Evolutionary conservation across 140 eudicot species (phyloP), one percentile per base, ranked within the genome.

Genomic region (Oenanthe javanica): DNA sequence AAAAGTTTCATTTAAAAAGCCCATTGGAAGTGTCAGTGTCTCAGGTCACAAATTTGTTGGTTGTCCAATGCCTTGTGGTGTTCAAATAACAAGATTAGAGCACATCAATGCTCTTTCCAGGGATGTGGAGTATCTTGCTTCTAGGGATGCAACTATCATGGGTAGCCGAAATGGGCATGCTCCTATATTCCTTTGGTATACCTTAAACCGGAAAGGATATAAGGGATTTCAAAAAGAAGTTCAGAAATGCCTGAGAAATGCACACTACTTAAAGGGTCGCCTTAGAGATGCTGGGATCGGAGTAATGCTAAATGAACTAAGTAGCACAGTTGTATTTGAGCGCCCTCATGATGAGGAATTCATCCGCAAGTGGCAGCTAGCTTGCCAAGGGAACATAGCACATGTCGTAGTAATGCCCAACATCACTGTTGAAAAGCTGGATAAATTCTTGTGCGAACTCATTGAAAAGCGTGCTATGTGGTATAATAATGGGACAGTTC

Each of bases 1-100:
- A 19, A 87, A 87, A 45, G 96, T 91, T 54, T 71, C 88, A 59
- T 93, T 93, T 86, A 93, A 93, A 84, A 91, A 93, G 87, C 98
- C 98, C 36, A 93, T 93, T 4, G 94, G 94, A 80, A 83, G 87
- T 23, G 91, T 88, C 78, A 85, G 91, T 11, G 94, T 90, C 11
- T 90, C 91, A 1, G 93, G 90, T 54, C 93, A 89, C 69, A 61
- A 61, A n/a, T 61, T 61, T 61, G 69, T 61, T 61, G 69, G 69
- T 61, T 61, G 69, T n/a, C 93, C 91, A 70, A 89, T 89, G 93
- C 93, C 93, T 1, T 89, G 93, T 80, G 93, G 93, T 19, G 83
- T 89, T 69, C 93, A 89, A 84, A 81, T 89, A 76, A 89, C 93
- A 82, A 76, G 93, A 84, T 40, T 89, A 61, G 84, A 87, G 69